A percentile compares a stretch with the other conserved stretches of the same genome.
Conservation (phyloP, 2,329 filamentous ascomycete species). For the Claviceps sp. region DNA sequence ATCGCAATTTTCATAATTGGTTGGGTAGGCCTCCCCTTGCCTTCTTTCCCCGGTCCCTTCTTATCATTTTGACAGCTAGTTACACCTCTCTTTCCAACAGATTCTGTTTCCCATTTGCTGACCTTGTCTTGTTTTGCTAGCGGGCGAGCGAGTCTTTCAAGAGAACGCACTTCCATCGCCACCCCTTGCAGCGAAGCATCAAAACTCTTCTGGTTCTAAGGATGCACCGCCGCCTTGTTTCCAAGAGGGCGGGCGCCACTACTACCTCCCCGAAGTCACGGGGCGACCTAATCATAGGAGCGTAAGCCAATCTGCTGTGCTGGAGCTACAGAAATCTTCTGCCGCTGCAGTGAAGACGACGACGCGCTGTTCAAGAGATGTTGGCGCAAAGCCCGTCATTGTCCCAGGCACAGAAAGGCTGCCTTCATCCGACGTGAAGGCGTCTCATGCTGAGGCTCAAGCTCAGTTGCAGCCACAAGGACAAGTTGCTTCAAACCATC, state of each 20-base stretch:
- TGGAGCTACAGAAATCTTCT: conserved; percentile 17
- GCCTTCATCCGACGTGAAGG: not conserved
- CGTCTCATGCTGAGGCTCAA: not conserved
- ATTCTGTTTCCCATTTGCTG: not conserved
- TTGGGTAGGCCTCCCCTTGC: conserved; percentile 16
- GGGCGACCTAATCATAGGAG: not conserved
- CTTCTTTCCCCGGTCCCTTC: not conserved
- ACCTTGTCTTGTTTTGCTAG: conserved; percentile 8
- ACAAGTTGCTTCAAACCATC: not conserved
- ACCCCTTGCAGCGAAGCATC: conserved; percentile 10
- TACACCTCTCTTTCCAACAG: not conserved
- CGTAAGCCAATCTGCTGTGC: conserved; percentile 3
- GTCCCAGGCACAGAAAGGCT: not conserved
- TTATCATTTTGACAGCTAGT: not conserved
- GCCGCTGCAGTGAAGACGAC: conserved; percentile 11
- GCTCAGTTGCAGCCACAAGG: not conserved
- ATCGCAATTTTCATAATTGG: conserved; percentile 21
- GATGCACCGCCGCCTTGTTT: conserved; percentile 10
- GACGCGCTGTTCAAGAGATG: not conserved
- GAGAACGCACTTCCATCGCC: conserved; percentile 17
- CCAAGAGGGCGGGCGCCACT: conserved; percentile 13
- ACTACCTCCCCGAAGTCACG: conserved; percentile 10
- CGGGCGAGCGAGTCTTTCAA: conserved; percentile 15
- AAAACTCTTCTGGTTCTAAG: conserved; percentile 9
- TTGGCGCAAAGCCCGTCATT: not conserved